Conservation (phyloP, 345 rosid species). For the Litchi chinensis region DNA sequence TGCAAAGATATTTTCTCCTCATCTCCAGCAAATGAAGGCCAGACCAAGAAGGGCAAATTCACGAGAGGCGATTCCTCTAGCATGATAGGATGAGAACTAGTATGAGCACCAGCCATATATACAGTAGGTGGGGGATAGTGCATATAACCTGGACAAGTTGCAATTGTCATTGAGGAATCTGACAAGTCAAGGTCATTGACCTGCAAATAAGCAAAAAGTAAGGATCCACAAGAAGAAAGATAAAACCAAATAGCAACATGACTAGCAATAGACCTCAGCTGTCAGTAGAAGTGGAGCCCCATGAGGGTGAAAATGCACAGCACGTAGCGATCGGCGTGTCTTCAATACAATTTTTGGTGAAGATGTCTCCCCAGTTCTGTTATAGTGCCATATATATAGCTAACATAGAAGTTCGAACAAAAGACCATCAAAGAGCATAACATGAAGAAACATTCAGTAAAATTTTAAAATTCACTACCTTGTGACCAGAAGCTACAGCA, state of each 20-base stretch:
- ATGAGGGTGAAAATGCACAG: conserved; percentile 79
- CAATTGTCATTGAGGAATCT: conserved; percentile 64
- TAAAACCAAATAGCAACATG: conserved; percentile 19
- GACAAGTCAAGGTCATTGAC: conserved; percentile 80
- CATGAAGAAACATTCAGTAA: not conserved
- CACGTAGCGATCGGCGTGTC: conserved; percentile 73
- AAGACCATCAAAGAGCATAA: conserved; percentile 9
- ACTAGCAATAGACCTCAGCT: conserved; percentile 57
- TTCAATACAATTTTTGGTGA: conserved; percentile 60
- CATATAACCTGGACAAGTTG: conserved; percentile 67
- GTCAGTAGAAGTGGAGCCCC: conserved; percentile 76
- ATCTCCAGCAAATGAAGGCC: conserved; percentile 55
- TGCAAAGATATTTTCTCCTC: conserved; percentile 47
- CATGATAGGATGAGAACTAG: conserved; percentile 47
- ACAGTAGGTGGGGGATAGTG: conserved; percentile 68
- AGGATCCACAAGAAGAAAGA: conserved; percentile 26
- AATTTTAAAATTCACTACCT: conserved; percentile 40
- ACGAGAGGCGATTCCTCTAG: conserved; percentile 55
- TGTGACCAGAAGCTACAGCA: conserved; percentile 83
- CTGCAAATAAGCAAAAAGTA: conserved; percentile 48
- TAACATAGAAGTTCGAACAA: conserved; percentile 30
- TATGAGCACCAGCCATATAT: conserved; percentile 54
- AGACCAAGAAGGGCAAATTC: conserved; percentile 49
- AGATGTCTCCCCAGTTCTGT: conserved; percentile 61
- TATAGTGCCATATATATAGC: conserved; percentile 78